These are phyloP conservation scores for Helotiales sp. DNA, from an alignment of 2,329 filamentous ascomycete genomes.

Conservation along the genomic window DNA sequence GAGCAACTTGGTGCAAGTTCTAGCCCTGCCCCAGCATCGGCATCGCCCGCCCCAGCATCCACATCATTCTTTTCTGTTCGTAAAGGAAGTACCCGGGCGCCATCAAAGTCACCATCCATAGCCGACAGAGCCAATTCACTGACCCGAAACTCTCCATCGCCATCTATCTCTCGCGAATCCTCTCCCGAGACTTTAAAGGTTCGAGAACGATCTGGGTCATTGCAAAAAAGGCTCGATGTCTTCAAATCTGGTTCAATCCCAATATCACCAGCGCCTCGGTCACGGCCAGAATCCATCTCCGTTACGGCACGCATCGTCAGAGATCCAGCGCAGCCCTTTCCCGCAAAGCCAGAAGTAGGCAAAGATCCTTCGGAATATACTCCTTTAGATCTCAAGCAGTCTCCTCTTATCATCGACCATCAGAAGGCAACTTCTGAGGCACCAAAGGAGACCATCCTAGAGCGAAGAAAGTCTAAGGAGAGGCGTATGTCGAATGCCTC, in stretches of 20 bases:
- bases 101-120: conserved; percentile 38
- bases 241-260: conserved; percentile 24
- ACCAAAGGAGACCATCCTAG: conserved; percentile 48
- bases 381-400: conserved; percentile 56
- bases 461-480: conserved; percentile 46
- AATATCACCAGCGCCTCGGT: conserved; percentile 38
- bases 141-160: conserved; percentile 36
- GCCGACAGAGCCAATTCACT: conserved; percentile 39
- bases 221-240: conserved; percentile 28
- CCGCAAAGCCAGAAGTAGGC: conserved; percentile 43
- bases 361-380: conserved; percentile 43
- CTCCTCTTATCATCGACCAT: conserved; percentile 58
- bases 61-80: conserved; percentile 61
- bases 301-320: conserved; percentile 84
- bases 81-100: conserved; percentile 39
- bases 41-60: conserved; percentile 42
- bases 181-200: conserved; percentile 43
- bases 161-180: conserved; percentile 45
- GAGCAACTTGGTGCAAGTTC: conserved; percentile 56
- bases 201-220: conserved; percentile 33
- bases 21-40: conserved; percentile 15
- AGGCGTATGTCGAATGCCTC: conserved; percentile 28
- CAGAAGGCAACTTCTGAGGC: conserved; percentile 40
- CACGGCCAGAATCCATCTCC: conserved; percentile 74
- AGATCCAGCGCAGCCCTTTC: conserved; percentile 51